Evolutionary conservation across 805 yeast genomes (phyloP).

Genomic region (Sungouiella blattae): DNA sequence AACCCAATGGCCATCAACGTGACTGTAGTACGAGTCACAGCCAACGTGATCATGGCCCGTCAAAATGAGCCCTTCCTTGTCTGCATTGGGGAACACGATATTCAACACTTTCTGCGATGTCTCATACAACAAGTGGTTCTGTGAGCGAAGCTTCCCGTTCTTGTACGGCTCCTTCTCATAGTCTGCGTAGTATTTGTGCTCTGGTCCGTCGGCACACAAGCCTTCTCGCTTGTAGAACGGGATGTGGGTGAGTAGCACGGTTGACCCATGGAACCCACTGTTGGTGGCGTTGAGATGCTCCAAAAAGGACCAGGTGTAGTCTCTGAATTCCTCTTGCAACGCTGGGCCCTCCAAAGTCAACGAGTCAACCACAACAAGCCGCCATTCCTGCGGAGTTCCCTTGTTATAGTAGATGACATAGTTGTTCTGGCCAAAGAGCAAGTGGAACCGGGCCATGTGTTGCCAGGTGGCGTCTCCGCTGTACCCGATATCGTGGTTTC

Average conservation of each 20-base stretch:
- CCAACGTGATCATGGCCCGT: constrained; percentile 98
- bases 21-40: constrained; percentile 67
- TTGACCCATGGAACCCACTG: constrained; percentile 62
- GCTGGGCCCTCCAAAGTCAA: constrained; percentile 89
- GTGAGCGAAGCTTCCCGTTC: constrained; percentile 70
- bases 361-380: constrained; percentile 84
- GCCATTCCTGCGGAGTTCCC: constrained; percentile 69
- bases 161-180: constrained; percentile 63
- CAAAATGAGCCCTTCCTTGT: constrained; percentile 71
- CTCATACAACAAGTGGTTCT: constrained; percentile 74
- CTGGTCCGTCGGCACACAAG: constrained; percentile 83
- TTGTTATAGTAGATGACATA: constrained; percentile 69
- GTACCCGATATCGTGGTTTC: constrained; percentile 96
- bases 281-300: constrained; percentile 51
- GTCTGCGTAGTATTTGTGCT: constrained; percentile 43
- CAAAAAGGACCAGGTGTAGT: constrained; percentile 71
- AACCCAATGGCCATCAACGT: constrained; percentile 49
- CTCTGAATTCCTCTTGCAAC: constrained; percentile 63
- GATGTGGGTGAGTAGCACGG: constrained; percentile 81
- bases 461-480: constrained; percentile 92
- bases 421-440: constrained; percentile 80
- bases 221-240: constrained; percentile 85
- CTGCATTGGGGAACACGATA: constrained; percentile 60
- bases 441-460: constrained; percentile 75
- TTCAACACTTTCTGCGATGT: constrained; percentile 66